A percentile compares a stretch with the other conserved stretches of the same genome.
Conservation (phyloP, 345 rosid species). For the Chamaenerion angustifolium region DNA sequence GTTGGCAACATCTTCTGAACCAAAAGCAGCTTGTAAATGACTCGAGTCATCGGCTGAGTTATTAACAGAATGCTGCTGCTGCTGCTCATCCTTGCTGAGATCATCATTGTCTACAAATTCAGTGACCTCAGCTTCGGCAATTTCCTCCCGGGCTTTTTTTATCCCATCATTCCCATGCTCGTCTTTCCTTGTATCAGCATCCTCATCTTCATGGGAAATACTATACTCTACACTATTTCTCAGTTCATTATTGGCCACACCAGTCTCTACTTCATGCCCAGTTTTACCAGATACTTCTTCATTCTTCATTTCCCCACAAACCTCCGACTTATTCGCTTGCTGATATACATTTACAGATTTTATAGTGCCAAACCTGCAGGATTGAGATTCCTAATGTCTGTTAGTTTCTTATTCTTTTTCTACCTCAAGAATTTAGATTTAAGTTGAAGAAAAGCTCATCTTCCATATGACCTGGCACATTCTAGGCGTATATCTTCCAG, state of each 20-base stretch:
- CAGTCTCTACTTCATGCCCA: neutral
- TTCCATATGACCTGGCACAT: slow-evolving; percentile 53
- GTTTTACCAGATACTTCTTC: neutral
- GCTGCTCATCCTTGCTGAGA: too few relatives aligned
- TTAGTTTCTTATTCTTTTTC: neutral
- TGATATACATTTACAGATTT: slow-evolving; percentile 57
- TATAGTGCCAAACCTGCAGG: slow-evolving; percentile 82
- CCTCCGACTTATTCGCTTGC: slow-evolving; percentile 14
- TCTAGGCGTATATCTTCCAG: slow-evolving; percentile 80
- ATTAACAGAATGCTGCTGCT: too few relatives aligned
- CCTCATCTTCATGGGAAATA: slow-evolving; percentile 8
- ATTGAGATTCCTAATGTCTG: slow-evolving; percentile 5
- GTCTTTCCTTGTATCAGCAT: slow-evolving; percentile 7
- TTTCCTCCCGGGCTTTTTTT: too few relatives aligned
- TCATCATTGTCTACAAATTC: too few relatives aligned
- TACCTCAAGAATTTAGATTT: slow-evolving; percentile 5
- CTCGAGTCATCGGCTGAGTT: too few relatives aligned
- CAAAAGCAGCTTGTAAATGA: too few relatives aligned
- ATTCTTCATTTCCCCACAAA: neutral
- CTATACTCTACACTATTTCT: slow-evolving; percentile 14
- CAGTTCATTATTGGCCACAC: neutral
- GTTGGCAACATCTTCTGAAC: too few relatives aligned
- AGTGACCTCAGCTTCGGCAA: too few relatives aligned
- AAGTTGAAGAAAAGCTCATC: slow-evolving; percentile 12
- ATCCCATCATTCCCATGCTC: slow-evolving; percentile 7